These are phyloP conservation scores for Phytophthora agathidicida DNA, from an alignment of 352 stramenopile species.

Conservation along the genomic window DNA sequence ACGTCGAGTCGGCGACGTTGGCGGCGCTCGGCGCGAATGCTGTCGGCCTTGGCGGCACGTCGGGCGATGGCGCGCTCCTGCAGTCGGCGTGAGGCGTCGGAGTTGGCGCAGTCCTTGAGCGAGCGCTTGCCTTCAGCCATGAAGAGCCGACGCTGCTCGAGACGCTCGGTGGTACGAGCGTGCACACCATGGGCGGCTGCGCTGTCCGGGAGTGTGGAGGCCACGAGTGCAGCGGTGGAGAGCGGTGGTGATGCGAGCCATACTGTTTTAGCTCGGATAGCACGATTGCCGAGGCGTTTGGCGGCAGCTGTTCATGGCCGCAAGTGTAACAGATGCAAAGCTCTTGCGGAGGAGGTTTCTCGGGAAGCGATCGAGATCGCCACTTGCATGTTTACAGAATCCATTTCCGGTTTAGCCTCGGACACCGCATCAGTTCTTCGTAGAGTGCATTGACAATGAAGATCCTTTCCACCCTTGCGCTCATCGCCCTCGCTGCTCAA, in stretches of 20 bases:
- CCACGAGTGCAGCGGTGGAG: not conserved
- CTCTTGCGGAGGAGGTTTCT: no score
- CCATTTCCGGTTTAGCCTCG: no score
- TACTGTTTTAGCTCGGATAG: no score
- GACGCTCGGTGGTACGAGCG: not conserved
- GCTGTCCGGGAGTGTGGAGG: not conserved
- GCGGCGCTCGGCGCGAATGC: constrained; percentile 13
- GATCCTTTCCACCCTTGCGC: no score
- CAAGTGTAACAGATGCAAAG: no score
- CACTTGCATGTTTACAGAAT: no score
- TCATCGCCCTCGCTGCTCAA: no score
- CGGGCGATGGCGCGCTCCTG: constrained; percentile 17
- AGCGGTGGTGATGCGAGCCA: constrained; percentile 8
- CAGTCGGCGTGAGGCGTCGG: constrained; percentile 13
- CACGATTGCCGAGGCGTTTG: no score
- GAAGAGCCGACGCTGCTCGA: constrained; percentile 28
- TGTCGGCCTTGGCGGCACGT: constrained; percentile 14
- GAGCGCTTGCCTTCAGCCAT: constrained; percentile 28
- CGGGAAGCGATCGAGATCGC: no score
- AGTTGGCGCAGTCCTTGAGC: constrained; percentile 31
- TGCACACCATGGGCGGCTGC: constrained; percentile 4
- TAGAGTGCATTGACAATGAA: no score
- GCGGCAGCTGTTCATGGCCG: no score
- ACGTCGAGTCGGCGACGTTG: constrained; percentile 22
- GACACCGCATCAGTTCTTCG: no score